Evolutionary conservation across 495 filamentous ascomycete genomes (phyloP).

Genomic region (Neurospora tetrasperma): DNA sequence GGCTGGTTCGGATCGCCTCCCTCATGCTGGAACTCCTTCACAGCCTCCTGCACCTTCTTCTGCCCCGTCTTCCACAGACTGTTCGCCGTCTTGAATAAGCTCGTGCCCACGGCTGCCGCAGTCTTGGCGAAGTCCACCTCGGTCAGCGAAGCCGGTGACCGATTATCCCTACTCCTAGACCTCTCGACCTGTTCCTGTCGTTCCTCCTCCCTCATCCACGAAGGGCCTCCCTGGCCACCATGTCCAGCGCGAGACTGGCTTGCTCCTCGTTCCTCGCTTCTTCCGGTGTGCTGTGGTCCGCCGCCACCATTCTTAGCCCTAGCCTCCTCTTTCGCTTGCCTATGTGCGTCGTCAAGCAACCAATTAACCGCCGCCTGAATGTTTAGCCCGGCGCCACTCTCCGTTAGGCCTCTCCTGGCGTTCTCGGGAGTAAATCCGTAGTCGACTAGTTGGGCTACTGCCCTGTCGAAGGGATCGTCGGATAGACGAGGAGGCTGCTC

Average conservation of each 20-base stretch:
- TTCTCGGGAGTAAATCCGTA: slow-evolving; percentile 88
- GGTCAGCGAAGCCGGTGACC: slow-evolving; percentile 42
- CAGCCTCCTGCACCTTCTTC: slow-evolving; percentile 90
- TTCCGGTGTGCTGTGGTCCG: slow-evolving; percentile 12
- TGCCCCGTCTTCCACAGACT: slow-evolving; percentile 88
- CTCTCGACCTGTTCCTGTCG: slow-evolving; percentile 17
- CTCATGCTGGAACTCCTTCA: slow-evolving; percentile 74
- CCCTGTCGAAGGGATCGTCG: slow-evolving; percentile 61
- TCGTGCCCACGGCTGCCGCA: slow-evolving; percentile 73
- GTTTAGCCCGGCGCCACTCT: slow-evolving; percentile 68
- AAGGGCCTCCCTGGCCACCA: slow-evolving; percentile 16
- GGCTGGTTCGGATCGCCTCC: slow-evolving; percentile 69
- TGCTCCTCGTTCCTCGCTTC: slow-evolving; percentile 17
- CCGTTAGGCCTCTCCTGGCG: slow-evolving; percentile 62
- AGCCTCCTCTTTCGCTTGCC: slow-evolving; percentile 49
- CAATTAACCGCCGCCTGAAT: slow-evolving; percentile 83
- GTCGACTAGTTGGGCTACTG: slow-evolving; percentile 83
- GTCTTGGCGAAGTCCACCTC: slow-evolving; percentile 73
- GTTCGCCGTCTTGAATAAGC: slow-evolving; percentile 85
- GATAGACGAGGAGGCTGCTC: slow-evolving; percentile 18
- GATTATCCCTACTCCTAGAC: slow-evolving; percentile 42
- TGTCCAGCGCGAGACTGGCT: slow-evolving; percentile 20
- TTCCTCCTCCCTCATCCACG: slow-evolving; percentile 29
- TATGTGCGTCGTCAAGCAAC: slow-evolving; percentile 83
- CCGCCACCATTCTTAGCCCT: slow-evolving; percentile 14